Evolutionary conservation across 106 monocot species (phyloP), one percentile per base, ranked within the genome.

Genomic region (Allium cepa): DNA sequence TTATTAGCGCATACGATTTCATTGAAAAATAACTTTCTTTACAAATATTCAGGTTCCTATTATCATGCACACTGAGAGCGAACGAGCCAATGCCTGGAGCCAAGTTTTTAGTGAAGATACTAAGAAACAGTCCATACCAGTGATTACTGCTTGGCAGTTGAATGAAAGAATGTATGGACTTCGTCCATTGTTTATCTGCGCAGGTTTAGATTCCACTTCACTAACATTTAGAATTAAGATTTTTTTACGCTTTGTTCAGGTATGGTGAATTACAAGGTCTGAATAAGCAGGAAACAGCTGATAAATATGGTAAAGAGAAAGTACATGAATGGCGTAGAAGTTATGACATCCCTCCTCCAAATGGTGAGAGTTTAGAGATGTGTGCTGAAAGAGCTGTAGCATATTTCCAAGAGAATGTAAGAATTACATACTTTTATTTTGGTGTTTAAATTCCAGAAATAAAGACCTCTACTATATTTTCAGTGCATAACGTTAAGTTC

Each of bases 321-420:
- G 97, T 97, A 49, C 89, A 97, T 62, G 84, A 89, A 68, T 97
- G 97, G 97, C 88, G 92, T 9, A 88, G 92, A 26, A 97, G 97
- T 77, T 97, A 89, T 83, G 92, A 97, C 73, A 87, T 90, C 71
- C 92, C 97, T 74, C 92, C 97, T n/a, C 92, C 97, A 59, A 87
- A 90, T 79, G 97, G 97, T 1, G 97, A 97, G 73, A 92, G 92
- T 67, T 75, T 97, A 10, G 82, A 97, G 71, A 97, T 97, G 97
- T 97, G 97, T 66, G 88, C 97, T 60, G 69, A 90, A 75, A 89
- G 97, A 81, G 97, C 92, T 69, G 92, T 97, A 68, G 86, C 97
- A 75, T 97, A 89, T 78, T 97, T 97, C 65, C 86, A 69, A 68
- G 86, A 89, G 55, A 73, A 90, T 59, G 97, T 97, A 84, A 76